These are phyloP conservation scores for Trichoderma pleuroti DNA, from an alignment of 2,329 filamentous ascomycete genomes.

Conservation along the genomic window DNA sequence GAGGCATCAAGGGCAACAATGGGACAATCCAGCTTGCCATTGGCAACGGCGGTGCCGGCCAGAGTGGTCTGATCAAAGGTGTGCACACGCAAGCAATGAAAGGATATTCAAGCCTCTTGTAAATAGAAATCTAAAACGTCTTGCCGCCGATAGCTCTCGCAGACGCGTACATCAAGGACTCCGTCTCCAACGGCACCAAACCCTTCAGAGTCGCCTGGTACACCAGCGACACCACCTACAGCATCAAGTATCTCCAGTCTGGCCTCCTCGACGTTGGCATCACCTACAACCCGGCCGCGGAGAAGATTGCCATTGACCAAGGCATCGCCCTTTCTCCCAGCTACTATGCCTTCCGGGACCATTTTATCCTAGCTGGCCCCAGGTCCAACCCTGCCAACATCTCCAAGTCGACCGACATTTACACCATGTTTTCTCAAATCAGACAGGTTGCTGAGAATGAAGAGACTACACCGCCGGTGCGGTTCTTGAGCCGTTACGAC, in stretches of 20 bases:
- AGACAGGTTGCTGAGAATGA: slow-evolving; percentile 34
- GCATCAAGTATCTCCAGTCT: slow-evolving; percentile 41
- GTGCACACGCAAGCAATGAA: not conserved
- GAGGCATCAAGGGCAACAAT: slow-evolving; percentile 21
- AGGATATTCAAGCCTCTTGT: not conserved
- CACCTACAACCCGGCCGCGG: slow-evolving; percentile 42
- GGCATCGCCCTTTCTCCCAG: slow-evolving; percentile 32
- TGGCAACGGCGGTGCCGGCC: slow-evolving; percentile 37
- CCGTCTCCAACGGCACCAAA: slow-evolving; percentile 20
- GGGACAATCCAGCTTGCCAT: slow-evolving; percentile 28
- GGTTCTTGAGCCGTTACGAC: slow-evolving; percentile 44
- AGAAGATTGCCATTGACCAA: slow-evolving; percentile 41
- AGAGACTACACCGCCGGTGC: slow-evolving; percentile 32
- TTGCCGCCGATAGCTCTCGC: slow-evolving; percentile 23
- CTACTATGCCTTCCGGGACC: slow-evolving; percentile 44
- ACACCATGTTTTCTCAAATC: slow-evolving; percentile 35
- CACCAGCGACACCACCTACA: slow-evolving; percentile 43
- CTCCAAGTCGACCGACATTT: slow-evolving; percentile 29
- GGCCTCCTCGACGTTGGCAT: slow-evolving; percentile 43
- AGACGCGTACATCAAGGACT: slow-evolving; percentile 28
- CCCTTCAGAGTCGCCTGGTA: slow-evolving; percentile 45
- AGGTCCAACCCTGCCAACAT: slow-evolving; percentile 34
- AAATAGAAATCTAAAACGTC: not conserved
- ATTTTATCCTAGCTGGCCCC: slow-evolving; percentile 43
- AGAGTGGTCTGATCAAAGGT: slow-evolving; percentile 37